Evolutionary conservation across 768 basidiomycete genomes (phyloP).

Genomic region (Boletellus ananas): DNA sequence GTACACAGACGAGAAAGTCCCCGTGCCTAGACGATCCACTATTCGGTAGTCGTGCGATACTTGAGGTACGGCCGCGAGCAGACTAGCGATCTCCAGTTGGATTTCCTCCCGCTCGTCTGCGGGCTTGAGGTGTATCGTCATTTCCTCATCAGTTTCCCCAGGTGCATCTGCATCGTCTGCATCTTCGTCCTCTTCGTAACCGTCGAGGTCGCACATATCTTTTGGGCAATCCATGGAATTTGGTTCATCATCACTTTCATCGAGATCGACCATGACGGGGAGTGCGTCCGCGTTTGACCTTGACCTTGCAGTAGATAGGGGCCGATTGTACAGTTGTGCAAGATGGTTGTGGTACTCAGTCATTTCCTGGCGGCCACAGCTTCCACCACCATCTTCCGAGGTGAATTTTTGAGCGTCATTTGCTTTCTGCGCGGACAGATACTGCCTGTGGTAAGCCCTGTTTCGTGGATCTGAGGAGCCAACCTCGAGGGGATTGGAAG

Average conservation of each 20-base stretch:
- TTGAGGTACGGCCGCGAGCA: slow-evolving; percentile 63
- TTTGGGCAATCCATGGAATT: slow-evolving; percentile 37
- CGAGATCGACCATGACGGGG: slow-evolving; percentile 41
- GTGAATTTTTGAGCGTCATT: slow-evolving; percentile 31
- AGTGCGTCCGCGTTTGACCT: slow-evolving; percentile 21
- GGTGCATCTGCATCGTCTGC: slow-evolving; percentile 32
- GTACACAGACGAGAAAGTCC: slow-evolving; percentile 99
- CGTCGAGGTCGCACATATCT: slow-evolving; percentile 34
- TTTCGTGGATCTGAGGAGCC: slow-evolving; percentile 58
- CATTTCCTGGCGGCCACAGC: slow-evolving; percentile 38
- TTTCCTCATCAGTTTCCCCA: slow-evolving; percentile 57
- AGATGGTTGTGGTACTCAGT: slow-evolving; percentile 51
- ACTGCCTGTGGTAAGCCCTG: slow-evolving; percentile 40
- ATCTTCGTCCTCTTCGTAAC: slow-evolving; percentile 34
- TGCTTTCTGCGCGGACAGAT: slow-evolving; percentile 34
- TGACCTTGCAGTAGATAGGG: slow-evolving; percentile 19
- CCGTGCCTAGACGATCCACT: slow-evolving; percentile 90
- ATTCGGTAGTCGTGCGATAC: slow-evolving; percentile 68
- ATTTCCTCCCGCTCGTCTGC: slow-evolving; percentile 73
- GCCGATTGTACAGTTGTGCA: slow-evolving; percentile 37
- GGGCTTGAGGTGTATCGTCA: slow-evolving; percentile 52
- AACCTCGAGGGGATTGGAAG: slow-evolving; percentile 70
- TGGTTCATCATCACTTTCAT: slow-evolving; percentile 42
- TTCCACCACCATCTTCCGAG: slow-evolving; percentile 51
- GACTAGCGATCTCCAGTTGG: slow-evolving; percentile 68